Evolutionary conservation across 106 monocot genomes (phyloP).

Genomic region (Vanilla planifolia): DNA sequence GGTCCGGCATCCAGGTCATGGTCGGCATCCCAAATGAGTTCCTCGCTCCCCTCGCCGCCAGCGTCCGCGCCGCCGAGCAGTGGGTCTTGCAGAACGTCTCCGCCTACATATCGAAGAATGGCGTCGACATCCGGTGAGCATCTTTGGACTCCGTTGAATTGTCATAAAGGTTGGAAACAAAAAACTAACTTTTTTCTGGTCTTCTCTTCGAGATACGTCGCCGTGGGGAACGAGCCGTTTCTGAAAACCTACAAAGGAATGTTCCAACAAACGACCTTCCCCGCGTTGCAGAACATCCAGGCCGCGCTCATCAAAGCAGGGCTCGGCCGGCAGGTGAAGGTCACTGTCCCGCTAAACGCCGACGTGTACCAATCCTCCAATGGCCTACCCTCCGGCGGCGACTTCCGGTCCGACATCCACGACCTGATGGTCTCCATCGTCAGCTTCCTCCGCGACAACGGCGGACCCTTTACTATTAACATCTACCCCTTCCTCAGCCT

Average conservation of each 20-base stretch:
- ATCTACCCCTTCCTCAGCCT: conserved; percentile 98
- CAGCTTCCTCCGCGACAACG: conserved; percentile 68
- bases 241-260: conserved; percentile 56
- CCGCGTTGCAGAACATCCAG: conserved; percentile 86
- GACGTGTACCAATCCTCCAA: conserved; percentile 70
- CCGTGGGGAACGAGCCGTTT: conserved; percentile 94
- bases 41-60: conserved; percentile 55
- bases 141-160: too few relatives aligned
- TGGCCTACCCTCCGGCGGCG: conserved; percentile 69
- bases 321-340: conserved; percentile 59
- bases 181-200: too few relatives aligned
- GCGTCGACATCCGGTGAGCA: conserved; percentile 69
- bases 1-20: conserved; percentile 87
- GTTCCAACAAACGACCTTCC: conserved; percentile 52
- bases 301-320: conserved; percentile 90
- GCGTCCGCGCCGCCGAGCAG: conserved; percentile 59
- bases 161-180: too few relatives aligned
- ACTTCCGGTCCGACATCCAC: conserved; percentile 84
- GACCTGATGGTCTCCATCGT: conserved; percentile 65
- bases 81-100: conserved; percentile 88
- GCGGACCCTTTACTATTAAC: conserved; percentile 70
- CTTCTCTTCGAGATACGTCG: conserved; percentile 39
- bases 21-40: conserved; percentile 83
- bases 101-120: conserved; percentile 59
- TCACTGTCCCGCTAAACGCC: conserved; percentile 83